Conservation (phyloP, 129 eudicot species). For the sunflower (Helianthus annuus) region HanXRQr2.0-SUNRISE NC_035439.2:145467901-145468400, state of each 20-base stretch:
- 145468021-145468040: constrained; percentile 19
- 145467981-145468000: constrained; percentile 21
- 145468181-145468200: no score
- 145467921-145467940: constrained; percentile 15
- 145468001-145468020: constrained; percentile 15
- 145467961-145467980: constrained; percentile 23
- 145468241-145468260: no score
- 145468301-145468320: no score
- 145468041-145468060: constrained; percentile 27
- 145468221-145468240: no score
- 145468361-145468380: not conserved
- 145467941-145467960: constrained; percentile 26
- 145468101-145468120: no score
- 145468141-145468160: no score
- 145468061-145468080: not conserved
- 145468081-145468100: not conserved
- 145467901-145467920: constrained; percentile 27
- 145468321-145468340: not conserved
- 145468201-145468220: no score
- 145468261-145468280: no score
- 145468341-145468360: not conserved
- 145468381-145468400: constrained; percentile 20
- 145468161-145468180: no score
- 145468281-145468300: no score
- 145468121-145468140: no score